Evolutionary conservation across 208 protist species (phyloP), one percentile per base, ranked within the genome.

Genomic region (Leishmania tarentolae): DNA sequence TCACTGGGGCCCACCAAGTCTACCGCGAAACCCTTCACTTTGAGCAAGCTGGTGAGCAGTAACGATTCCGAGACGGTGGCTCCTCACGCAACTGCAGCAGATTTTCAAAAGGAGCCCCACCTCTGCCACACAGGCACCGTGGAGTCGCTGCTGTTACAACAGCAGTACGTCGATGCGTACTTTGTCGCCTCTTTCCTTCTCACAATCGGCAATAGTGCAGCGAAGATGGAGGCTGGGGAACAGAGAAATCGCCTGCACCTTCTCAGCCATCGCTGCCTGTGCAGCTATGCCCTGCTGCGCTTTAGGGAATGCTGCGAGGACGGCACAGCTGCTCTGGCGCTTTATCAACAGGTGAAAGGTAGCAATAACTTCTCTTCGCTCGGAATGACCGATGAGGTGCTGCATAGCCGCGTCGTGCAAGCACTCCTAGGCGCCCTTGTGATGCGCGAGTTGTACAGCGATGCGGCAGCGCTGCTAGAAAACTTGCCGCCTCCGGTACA

Each of bases 231-330:
- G 57, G n/a, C 44, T 13, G n/a, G 4, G 28, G 76, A 9, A 44
- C 46, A 71, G 24, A 44, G 17, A 35, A 3, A 47, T 2, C 76
- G 61, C 19, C 72, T 81, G 31, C n/a, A 52, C 56, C 79, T 90
- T 28, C 82, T 85, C 52, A 82, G 73, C 37, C 86, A 86, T 56
- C 90, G 93, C 17, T 90, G 88, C 35, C 11, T 87, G 24, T 94
- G 91, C 84, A 93, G 86, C 76, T 91, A 85, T 76, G 81, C 83
- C 17, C 81, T 97, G 0, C 81, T 97, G n/a, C 90, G 93, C 28
- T 97, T 89, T 75, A 88, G 88, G 11, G 94, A 95, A 70, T 94
- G 92, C 78, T 82, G 86, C 47, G 88, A 94, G 72, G 93, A 97
- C 79, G 91, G 86, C 81, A 71, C 78, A 6, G 85, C 83, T 7